These are phyloP conservation scores for Pleurotus giganteus DNA, from an alignment of 768 basidiomycete genomes.

Conservation along the genomic window DNA sequence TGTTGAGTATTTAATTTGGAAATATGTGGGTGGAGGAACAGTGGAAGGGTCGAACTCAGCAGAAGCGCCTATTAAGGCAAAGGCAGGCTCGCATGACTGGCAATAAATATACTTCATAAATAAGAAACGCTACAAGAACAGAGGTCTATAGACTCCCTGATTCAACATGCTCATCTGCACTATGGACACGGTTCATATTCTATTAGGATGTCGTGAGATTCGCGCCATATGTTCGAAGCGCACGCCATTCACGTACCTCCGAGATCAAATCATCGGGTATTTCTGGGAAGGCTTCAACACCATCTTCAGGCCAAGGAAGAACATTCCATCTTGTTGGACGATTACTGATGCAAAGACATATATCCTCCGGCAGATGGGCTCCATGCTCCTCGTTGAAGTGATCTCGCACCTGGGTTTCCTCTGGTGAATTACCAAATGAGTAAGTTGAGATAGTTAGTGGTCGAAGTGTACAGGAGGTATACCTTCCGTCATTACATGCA, in stretches of 20 bases:
- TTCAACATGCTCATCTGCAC: constrained; percentile 11
- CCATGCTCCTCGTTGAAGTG: constrained; percentile 76
- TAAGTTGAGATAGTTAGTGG: constrained; percentile 1
- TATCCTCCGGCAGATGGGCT: constrained; percentile 70
- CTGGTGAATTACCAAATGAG: constrained; percentile 32
- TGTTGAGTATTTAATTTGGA: too few species aligned
- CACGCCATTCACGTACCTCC: constrained; percentile 36
- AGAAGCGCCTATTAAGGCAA: too few species aligned
- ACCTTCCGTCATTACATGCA: constrained; percentile 71
- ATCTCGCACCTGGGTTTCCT: constrained; percentile 62
- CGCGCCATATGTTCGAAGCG: not conserved
- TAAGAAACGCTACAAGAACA: constrained; percentile 8
- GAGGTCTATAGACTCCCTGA: constrained; percentile 17
- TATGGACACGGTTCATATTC: not conserved
- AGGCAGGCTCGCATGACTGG: too few species aligned
- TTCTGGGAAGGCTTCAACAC: constrained; percentile 56
- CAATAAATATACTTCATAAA: too few species aligned
- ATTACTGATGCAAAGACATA: constrained; percentile 77
- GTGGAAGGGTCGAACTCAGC: too few species aligned
- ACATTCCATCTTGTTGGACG: constrained; percentile 74
- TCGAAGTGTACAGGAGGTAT: too few species aligned
- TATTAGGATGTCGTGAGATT: not conserved
- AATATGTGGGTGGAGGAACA: too few species aligned
- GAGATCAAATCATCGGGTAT: constrained; percentile 58
- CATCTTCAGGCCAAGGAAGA: constrained; percentile 52